Evolutionary conservation across 164 flowering plant genomes (phyloP).

Genomic region (Pachysandra terminalis): DNA sequence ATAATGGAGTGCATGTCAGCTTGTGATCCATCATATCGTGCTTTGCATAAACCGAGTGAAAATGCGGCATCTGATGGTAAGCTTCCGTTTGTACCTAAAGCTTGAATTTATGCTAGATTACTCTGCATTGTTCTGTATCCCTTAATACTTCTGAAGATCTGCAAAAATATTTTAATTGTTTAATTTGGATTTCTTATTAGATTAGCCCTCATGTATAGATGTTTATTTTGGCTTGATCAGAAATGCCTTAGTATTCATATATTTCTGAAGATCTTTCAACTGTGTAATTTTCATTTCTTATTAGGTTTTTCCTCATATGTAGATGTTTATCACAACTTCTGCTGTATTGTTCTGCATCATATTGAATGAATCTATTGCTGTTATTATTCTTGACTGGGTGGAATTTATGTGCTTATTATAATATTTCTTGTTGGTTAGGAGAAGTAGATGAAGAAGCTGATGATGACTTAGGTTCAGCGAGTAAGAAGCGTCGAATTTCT

Average conservation of each 20-base stretch:
- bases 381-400: neutral
- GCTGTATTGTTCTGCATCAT: no score
- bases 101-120: neutral
- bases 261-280: no score
- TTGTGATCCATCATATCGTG: slow-evolving; percentile 86
- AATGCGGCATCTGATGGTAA: slow-evolving; percentile 65
- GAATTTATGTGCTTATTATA: neutral
- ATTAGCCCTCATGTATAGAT: neutral
- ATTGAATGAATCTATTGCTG: neutral
- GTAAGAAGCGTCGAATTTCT: slow-evolving; percentile 57
- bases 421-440: slow-evolving; percentile 31
- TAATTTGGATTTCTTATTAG: neutral
- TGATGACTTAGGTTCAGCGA: slow-evolving; percentile 57
- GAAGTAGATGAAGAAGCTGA: slow-evolving; percentile 76
- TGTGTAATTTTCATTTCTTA: no score
- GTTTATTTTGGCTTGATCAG: no score
- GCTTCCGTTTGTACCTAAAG: slow-evolving; percentile 5
- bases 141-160: neutral
- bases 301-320: neutral
- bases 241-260: no score
- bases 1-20: slow-evolving; percentile 78
- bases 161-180: neutral
- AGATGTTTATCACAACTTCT: neutral
- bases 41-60: slow-evolving; percentile 71
- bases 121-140: neutral